Evolutionary conservation across 768 basidiomycete genomes (phyloP).

Genomic region (Auriscalpium orientale): DNA sequence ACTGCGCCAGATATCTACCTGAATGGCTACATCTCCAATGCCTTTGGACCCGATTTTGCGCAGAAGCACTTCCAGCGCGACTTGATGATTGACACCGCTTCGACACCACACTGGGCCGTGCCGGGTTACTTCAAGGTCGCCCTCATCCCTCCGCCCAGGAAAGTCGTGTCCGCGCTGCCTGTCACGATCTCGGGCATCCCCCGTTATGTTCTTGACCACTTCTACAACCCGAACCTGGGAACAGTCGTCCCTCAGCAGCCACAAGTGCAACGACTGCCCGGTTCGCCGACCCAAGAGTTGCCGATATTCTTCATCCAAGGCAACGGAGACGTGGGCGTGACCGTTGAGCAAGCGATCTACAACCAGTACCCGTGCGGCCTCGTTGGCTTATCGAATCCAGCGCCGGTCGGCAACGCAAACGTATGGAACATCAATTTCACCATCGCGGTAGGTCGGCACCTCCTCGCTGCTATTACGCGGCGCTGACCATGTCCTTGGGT

Average conservation of each 20-base stretch:
- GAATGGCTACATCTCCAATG: neutral
- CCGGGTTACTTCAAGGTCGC: neutral
- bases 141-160: too few species aligned
- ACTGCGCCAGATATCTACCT: neutral
- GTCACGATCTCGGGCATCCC: too few species aligned
- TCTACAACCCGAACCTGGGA: slow-evolving; percentile 1
- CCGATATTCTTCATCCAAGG: slow-evolving; percentile 16
- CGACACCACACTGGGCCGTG: neutral
- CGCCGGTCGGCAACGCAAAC: slow-evolving; percentile 9
- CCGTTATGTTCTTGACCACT: slow-evolving; percentile 5
- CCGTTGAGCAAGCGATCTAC: slow-evolving; percentile 10
- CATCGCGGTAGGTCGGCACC: slow-evolving; percentile 6
- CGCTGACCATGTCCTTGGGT: neutral
- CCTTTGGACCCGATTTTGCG: neutral
- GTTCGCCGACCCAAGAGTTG: slow-evolving; percentile 8
- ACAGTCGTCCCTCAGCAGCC: slow-evolving; percentile 9
- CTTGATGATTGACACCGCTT: neutral
- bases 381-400: slow-evolving; percentile 2
- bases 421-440: slow-evolving; percentile 8
- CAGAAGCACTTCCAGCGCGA: neutral
- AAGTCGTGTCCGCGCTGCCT: too few species aligned
- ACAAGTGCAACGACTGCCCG: slow-evolving; percentile 10
- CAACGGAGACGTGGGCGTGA: slow-evolving; percentile 11
- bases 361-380: slow-evolving; percentile 8
- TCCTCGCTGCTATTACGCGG: too few species aligned